Evolutionary conservation across 345 rosid genomes (phyloP), one percentile per base, ranked within the genome.

Genomic region (Laguncularia racemosa): DNA sequence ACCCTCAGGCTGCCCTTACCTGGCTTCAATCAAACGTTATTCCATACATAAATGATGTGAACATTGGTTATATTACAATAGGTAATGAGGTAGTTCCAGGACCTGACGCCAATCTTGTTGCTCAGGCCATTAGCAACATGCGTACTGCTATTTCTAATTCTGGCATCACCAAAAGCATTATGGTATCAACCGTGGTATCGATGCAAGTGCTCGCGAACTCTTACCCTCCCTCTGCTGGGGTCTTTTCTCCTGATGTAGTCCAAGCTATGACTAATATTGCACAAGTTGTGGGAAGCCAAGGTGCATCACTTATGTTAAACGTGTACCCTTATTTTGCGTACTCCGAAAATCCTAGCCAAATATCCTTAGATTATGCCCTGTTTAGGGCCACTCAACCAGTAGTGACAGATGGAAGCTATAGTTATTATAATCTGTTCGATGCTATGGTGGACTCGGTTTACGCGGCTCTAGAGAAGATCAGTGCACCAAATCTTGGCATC

Each of bases 11-110:
- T 14, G 71, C 70, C 50, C 15, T 40, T 1, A 20, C 33, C 12
- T 79, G 76, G 83, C 63, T 68, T 20, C 10, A 63, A 0, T 12
- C 61, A 1, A 45, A 67, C 55, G 71, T 81, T 16, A 50, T 48
- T 28, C 63, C 78, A 14, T 70, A 75, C 54, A 40, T 19, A 6
- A 38, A 62, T 1, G 70, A 69, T 16, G 60, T 71, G 10, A 46
- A 57, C 14, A 70, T 84, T 45, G 3, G 50, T 4, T 67, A 55
- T 5, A 65, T 77, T 13, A 62, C 71, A 0, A 46, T 62, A 0
- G 87, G 85, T n/a, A 81, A 84, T 21, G 80, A 73, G 73, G 71
- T 61, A 23, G 69, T 78, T 14, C 76, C 78, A 0, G 72, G 76
- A 16, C 50, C 56, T 4, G 33, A 11, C 8, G 67, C 58, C 0